phyloP scores from a whole-genome alignment of 1,139 yeast species.

The Suhomyces maxii region DNA sequence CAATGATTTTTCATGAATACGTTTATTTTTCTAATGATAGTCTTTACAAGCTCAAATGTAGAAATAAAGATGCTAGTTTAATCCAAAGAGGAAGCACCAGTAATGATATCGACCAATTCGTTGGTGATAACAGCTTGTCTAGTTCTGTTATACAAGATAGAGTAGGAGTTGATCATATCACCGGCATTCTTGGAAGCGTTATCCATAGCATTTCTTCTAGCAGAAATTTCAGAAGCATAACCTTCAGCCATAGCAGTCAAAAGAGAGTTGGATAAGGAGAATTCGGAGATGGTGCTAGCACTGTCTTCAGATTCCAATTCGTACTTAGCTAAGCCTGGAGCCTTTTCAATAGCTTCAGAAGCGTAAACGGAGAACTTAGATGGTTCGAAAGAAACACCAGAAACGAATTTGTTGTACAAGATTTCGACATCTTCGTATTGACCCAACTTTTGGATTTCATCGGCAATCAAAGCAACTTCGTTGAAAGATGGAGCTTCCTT shows the following conservation, averaged over 20 bases:
- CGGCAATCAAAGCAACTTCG: conserved; percentile 88
- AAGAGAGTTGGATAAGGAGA: conserved; percentile 86
- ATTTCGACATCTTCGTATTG: conserved; percentile 77
- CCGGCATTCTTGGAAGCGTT: conserved; percentile 99
- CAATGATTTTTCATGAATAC: conserved; percentile 8
- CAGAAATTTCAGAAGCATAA: conserved; percentile 96
- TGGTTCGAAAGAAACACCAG: conserved; percentile 92
- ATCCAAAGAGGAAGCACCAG: conserved; percentile 99
- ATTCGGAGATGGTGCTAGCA: conserved; percentile 69
- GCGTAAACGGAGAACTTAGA: conserved; percentile 65
- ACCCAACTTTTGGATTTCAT: conserved; percentile 71
- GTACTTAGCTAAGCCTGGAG: conserved; percentile 85
- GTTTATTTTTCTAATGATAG: conserved; percentile 5
- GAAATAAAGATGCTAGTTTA: conserved; percentile 30
- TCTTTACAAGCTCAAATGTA: not conserved
- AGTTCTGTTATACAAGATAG: conserved; percentile 98
- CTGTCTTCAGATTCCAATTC: conserved; percentile 77
- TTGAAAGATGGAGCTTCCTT: conserved; percentile 93
- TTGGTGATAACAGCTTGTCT: conserved; percentile 99
- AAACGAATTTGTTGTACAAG: conserved; percentile 81
- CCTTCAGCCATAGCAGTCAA: conserved; percentile 96
- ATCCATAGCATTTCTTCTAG: conserved; percentile 99
- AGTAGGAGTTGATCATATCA: conserved; percentile 94
- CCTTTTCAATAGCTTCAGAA: conserved; percentile 71
- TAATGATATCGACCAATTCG: conserved; percentile 98